Percentiles rank a stretch among this genome's conserved stretches.
Conservation (phyloP, 2,329 filamentous ascomycete genomes). For the Ophiostoma angusticollis region DNA sequence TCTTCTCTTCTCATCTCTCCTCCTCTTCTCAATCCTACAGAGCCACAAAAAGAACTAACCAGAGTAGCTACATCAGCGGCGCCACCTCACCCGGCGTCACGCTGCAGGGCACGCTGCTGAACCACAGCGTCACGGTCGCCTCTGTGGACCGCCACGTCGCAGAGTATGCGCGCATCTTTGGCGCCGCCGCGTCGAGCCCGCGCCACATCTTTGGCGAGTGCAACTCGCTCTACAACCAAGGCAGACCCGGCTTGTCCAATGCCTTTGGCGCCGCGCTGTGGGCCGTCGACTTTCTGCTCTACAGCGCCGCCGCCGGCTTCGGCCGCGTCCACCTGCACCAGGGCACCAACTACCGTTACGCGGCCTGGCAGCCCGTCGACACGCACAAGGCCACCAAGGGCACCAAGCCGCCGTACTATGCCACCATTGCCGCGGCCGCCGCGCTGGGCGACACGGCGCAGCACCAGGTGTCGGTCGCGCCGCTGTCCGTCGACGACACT, state of each 20-base stretch:
- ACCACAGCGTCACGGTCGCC: conserved; percentile 40
- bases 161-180: conserved; percentile 31
- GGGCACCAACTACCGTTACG: conserved; percentile 44
- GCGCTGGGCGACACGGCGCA: conserved; percentile 33
- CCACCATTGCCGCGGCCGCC: conserved; percentile 43
- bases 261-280: conserved; percentile 53
- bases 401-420: conserved; percentile 53
- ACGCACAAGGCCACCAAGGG: conserved; percentile 37
- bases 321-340: conserved; percentile 50
- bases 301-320: conserved; percentile 42
- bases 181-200: conserved; percentile 18
- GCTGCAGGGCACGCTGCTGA: conserved; percentile 49
- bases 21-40: too few species aligned
- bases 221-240: conserved; percentile 51
- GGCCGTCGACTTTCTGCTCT: conserved; percentile 50
- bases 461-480: conserved; percentile 29
- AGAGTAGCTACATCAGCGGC: conserved; percentile 45
- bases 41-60: conserved; percentile 2
- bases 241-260: conserved; percentile 47
- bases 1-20: too few species aligned
- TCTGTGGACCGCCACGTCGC: conserved; percentile 36
- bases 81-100: conserved; percentile 47
- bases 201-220: conserved; percentile 48
- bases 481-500: too few species aligned
- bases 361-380: conserved; percentile 23